phyloP scores from a whole-genome alignment of 139 green algal species.

The Gonium pectorale region DNA sequence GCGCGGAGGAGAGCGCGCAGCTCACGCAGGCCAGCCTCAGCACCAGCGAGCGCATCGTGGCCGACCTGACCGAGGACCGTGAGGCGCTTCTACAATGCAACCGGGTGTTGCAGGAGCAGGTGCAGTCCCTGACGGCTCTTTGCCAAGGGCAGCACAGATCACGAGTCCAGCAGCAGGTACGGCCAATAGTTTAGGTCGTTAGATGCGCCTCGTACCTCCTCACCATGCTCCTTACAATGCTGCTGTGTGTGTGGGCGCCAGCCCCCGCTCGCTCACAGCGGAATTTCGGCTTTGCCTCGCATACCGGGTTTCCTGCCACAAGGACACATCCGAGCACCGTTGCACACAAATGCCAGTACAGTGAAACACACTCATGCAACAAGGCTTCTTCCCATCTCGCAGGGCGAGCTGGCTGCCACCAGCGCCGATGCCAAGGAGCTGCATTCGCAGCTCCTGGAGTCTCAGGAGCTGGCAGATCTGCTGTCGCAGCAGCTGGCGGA shows the following conservation, averaged over 20 bases:
- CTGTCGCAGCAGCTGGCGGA: slow-evolving; percentile 7
- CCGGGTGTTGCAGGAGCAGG: slow-evolving; percentile 1
- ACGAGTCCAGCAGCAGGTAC: slow-evolving; percentile 24
- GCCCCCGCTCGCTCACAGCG: too few species aligned
- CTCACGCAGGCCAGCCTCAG: slow-evolving; percentile 12
- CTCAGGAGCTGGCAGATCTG: not conserved
- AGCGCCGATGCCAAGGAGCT: slow-evolving; percentile 10
- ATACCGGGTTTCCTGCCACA: too few species aligned
- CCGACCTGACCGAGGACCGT: not conserved
- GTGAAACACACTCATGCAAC: not conserved
- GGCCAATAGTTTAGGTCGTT: too few species aligned
- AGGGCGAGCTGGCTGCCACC: slow-evolving; percentile 12
- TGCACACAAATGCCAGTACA: too few species aligned
- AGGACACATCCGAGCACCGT: too few species aligned
- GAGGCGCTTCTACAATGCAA: slow-evolving; percentile 8
- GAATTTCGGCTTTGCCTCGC: too few species aligned
- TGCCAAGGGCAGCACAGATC: slow-evolving; percentile 17
- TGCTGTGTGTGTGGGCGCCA: too few species aligned
- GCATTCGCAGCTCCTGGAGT: not conserved
- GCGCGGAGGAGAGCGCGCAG: slow-evolving; percentile 50
- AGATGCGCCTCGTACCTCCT: too few species aligned
- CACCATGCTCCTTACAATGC: not conserved
- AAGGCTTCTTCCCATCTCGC: too few species aligned
- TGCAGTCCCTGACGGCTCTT: not conserved
- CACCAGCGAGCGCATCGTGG: not conserved